These are phyloP conservation scores for Septoria petroselini DNA, from an alignment of 2,329 filamentous ascomycete genomes.

Conservation along the genomic window DNA sequence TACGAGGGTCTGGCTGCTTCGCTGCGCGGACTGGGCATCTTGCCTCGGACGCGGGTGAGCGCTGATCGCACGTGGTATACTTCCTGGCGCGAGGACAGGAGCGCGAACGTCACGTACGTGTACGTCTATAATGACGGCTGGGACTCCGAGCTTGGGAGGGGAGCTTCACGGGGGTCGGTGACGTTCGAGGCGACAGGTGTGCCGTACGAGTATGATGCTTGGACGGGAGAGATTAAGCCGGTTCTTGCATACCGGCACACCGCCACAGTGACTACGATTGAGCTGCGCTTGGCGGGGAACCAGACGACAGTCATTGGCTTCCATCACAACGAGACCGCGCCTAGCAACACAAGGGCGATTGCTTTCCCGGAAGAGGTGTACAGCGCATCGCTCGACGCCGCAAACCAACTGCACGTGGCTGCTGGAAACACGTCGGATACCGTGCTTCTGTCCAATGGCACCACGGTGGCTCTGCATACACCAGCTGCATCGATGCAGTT, in stretches of 20 bases:
- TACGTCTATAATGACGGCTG: conserved; percentile 45
- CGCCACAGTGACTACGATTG: conserved; percentile 34
- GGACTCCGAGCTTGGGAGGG: conserved; percentile 23
- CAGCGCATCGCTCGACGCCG: not conserved
- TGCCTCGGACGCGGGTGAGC: conserved; percentile 34
- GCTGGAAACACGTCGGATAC: conserved; percentile 11
- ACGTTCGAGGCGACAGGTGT: conserved; percentile 34
- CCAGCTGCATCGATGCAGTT: conserved; percentile 25
- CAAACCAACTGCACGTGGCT: conserved; percentile 4
- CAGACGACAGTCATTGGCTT: conserved; percentile 45
- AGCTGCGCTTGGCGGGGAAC: conserved; percentile 41
- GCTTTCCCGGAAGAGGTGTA: conserved; percentile 16
- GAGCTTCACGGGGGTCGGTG: conserved; percentile 29
- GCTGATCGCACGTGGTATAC: conserved; percentile 38
- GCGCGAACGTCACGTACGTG: conserved; percentile 37
- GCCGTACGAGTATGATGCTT: conserved; percentile 45
- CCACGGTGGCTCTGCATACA: conserved; percentile 21
- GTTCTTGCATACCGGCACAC: conserved; percentile 38
- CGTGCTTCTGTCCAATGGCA: conserved; percentile 20
- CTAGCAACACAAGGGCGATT: not conserved
- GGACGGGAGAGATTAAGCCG: conserved; percentile 41
- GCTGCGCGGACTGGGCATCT: conserved; percentile 36
- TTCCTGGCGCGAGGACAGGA: conserved; percentile 37
- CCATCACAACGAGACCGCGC: conserved; percentile 21
- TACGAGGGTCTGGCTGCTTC: conserved; percentile 35